phyloP scores from a whole-genome alignment of 2,329 filamentous ascomycete species.

The Pseudocercospora musae region DNA sequence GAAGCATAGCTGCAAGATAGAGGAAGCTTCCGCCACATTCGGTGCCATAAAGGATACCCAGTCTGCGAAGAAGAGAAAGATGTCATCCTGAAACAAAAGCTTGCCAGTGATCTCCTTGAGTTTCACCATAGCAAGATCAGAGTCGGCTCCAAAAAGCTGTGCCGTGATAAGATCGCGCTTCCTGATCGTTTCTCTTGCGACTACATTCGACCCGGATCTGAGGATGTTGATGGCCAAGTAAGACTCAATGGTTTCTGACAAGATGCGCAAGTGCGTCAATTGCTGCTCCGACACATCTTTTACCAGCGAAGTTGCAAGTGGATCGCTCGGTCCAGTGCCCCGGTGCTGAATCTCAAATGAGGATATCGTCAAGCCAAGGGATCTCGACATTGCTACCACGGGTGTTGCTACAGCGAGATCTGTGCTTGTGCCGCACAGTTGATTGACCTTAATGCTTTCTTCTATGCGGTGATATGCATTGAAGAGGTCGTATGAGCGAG shows the following conservation, averaged over 20 bases:
- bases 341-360: constrained; percentile 89
- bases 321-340: constrained; percentile 65
- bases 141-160: constrained; percentile 32
- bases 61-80: constrained; percentile 79
- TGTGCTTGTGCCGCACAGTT: constrained; percentile 35
- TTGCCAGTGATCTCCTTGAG: constrained; percentile 20
- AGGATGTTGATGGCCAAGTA: constrained; percentile 76
- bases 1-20: constrained; percentile 82
- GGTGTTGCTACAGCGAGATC: constrained; percentile 22
- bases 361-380: constrained; percentile 80
- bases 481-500: constrained; percentile 39
- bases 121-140: constrained; percentile 23
- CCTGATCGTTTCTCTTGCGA: constrained; percentile 25
- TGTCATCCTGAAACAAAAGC: constrained; percentile 64
- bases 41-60: constrained; percentile 33
- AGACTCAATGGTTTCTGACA: constrained; percentile 83
- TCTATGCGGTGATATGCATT: constrained; percentile 56
- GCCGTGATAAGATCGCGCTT: constrained; percentile 30
- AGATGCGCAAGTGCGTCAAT: constrained; percentile 80
- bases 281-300: constrained; percentile 80
- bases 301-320: constrained; percentile 65
- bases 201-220: constrained; percentile 49
- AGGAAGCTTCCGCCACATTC: constrained; percentile 28
- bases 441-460: constrained; percentile 53
- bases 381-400: constrained; percentile 27